Base-by-base conservation (phyloP, 345 rosid species). In the Sisymbrium altissimum region DNA sequence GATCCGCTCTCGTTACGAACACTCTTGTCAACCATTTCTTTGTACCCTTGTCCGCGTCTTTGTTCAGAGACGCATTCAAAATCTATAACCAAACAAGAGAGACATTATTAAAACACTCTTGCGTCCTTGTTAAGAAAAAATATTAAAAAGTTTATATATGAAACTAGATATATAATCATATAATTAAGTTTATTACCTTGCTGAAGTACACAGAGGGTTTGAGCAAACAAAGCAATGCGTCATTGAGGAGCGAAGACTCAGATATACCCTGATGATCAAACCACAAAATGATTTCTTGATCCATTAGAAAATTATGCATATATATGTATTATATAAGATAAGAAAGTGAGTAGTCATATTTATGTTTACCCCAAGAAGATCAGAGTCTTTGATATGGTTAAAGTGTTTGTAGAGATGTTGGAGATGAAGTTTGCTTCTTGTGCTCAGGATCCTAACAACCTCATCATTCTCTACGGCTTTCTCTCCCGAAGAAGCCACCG, bases 381-480 rank as follows among this genome's bases (percentile, higher is more conserved):
- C 78, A 25, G 72, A 81, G 71, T 84, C 92, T 40, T 63, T 57
- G 39, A 82, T 71, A 19, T 89, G 80, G 58, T 81, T 77, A 80
- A 84, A 95, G 52, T 82, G 78, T 57, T 82, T 71, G 62, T 65
- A 85, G 3, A 87, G 68, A 39, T 79, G 81, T 78, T 72, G 75
- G 68, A 92, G 86, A 84, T 87, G 96, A 39, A 59, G 83, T 78
- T 83, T 92, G 92, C 98, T 95, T 73, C 99, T 83, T 38, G 98
- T 87, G 18, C 94, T 27, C 29, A 95, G 79, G 52, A 95, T 84
- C 79, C 90, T 83, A 18, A 92, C 74, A 38, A 86, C 80, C 38
- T 92, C 93, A 23, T 90, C 98, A 19, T 85, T 86, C 30, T 83
- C 89, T 0, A 84, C 2, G 36, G 78, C 36, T 76, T 74, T 64